A percentile compares a stretch with the other conserved stretches of the same genome.
phyloP scores from a whole-genome alignment of 192 early-diverging fungal genomes.

The Spinellus fusiger region DNA sequence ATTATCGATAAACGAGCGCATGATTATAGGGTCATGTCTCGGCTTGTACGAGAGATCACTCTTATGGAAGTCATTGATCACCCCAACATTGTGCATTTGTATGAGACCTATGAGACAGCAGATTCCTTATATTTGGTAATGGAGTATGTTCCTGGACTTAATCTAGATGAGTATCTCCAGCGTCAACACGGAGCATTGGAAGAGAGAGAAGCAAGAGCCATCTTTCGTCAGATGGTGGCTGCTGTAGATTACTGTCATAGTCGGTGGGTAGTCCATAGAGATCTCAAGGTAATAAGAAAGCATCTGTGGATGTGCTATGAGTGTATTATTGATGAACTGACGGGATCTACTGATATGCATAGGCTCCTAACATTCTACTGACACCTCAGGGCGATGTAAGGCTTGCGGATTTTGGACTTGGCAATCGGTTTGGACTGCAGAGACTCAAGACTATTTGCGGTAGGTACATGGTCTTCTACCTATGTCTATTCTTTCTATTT shows the following conservation, averaged over 20 bases:
- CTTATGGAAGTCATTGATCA: conserved; percentile 86
- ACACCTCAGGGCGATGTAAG: conserved; percentile 65
- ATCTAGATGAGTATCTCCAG: conserved; percentile 84
- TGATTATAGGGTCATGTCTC: conserved; percentile 41
- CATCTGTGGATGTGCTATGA: not conserved
- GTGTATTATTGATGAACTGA: not conserved
- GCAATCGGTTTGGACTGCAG: conserved; percentile 71
- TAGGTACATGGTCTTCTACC: conserved; percentile 7
- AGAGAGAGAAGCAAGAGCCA: conserved; percentile 76
- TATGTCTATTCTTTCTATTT: not conserved
- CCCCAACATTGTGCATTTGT: conserved; percentile 81
- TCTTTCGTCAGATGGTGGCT: conserved; percentile 81
- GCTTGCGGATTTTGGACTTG: conserved; percentile 89
- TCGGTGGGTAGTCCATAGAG: conserved; percentile 66
- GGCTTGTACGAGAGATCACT: conserved; percentile 72
- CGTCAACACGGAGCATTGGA: conserved; percentile 60
- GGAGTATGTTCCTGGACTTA: conserved; percentile 81
- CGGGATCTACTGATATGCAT: not conserved
- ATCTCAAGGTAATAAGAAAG: conserved; percentile 78
- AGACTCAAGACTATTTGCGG: conserved; percentile 86
- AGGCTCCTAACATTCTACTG: conserved; percentile 72
- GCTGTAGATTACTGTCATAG: conserved; percentile 70
- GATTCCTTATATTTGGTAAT: conserved; percentile 80
- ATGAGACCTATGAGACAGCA: conserved; percentile 75
- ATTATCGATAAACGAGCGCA: conserved; percentile 48